These are phyloP conservation scores for Nigrospora oryzae DNA, from an alignment of 2,329 filamentous ascomycete genomes.

Conservation along the genomic window DNA sequence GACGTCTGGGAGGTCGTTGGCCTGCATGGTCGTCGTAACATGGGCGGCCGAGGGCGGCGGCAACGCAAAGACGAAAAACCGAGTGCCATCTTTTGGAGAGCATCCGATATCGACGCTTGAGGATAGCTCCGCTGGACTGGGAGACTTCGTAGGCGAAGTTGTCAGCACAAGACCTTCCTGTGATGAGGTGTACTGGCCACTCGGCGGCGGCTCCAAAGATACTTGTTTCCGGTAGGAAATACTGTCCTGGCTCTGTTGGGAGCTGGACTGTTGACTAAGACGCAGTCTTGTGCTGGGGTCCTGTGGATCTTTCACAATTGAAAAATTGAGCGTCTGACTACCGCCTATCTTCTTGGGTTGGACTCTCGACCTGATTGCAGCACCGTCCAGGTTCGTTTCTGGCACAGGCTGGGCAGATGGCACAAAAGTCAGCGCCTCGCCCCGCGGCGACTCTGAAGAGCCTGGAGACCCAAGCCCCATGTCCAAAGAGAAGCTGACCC, in stretches of 20 bases:
- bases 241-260: conserved; percentile 37
- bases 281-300: conserved; percentile 54
- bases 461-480: too few relatives aligned
- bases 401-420: too few relatives aligned
- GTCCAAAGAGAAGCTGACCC: too few relatives aligned
- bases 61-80: conserved; percentile 21
- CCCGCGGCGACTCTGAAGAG: too few relatives aligned
- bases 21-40: conserved; percentile 47
- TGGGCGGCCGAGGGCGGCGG: conserved; percentile 26
- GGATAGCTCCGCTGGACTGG: conserved; percentile 2
- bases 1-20: conserved; percentile 52
- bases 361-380: conserved; percentile 17
- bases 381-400: neutral
- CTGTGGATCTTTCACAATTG: conserved; percentile 69
- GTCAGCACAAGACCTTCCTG: conserved; percentile 6
- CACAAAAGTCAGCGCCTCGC: too few relatives aligned
- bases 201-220: conserved; percentile 19
- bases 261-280: conserved; percentile 56
- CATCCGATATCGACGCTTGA: conserved; percentile 14
- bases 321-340: conserved; percentile 48
- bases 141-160: conserved; percentile 8
- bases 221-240: conserved; percentile 23
- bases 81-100: conserved; percentile 10
- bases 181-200: conserved; percentile 4
- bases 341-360: conserved; percentile 28